Conservation (phyloP, 2,329 filamentous ascomycete genomes). For the Xylaria sp. region DNA sequence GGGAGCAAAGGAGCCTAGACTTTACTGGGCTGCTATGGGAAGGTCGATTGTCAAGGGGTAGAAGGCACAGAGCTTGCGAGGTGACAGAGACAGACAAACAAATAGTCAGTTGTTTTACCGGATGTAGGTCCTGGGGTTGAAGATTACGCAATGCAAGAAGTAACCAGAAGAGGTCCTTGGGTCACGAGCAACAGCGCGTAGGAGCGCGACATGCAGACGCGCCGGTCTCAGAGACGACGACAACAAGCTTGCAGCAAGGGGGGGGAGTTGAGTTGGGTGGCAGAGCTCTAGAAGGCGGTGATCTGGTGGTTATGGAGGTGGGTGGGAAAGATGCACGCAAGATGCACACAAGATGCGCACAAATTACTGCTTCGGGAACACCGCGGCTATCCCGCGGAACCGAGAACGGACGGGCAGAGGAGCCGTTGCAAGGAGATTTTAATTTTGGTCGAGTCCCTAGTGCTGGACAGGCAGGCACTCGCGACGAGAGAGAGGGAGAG, state of each 20-base stretch:
- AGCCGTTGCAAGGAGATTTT: too few species aligned
- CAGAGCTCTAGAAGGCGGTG: neutral
- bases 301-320: neutral
- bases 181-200: neutral
- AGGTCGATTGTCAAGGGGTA: neutral
- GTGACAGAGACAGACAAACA: neutral
- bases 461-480: neutral
- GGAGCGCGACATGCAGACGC: neutral
- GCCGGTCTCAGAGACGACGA: neutral
- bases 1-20: neutral
- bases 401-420: neutral
- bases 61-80: neutral
- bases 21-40: neutral
- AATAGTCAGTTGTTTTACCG: slow-evolving; percentile 1
- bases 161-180: neutral
- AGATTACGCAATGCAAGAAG: neutral
- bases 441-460: neutral
- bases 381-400: neutral
- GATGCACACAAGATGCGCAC: too few species aligned
- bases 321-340: neutral
- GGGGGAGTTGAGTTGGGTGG: neutral
- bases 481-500: neutral
- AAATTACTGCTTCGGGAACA: neutral
- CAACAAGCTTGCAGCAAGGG: neutral
- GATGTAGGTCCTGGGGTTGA: neutral